phyloP scores from a whole-genome alignment of 2,329 filamentous ascomycete genomes.

The Nemania sp. region DNA sequence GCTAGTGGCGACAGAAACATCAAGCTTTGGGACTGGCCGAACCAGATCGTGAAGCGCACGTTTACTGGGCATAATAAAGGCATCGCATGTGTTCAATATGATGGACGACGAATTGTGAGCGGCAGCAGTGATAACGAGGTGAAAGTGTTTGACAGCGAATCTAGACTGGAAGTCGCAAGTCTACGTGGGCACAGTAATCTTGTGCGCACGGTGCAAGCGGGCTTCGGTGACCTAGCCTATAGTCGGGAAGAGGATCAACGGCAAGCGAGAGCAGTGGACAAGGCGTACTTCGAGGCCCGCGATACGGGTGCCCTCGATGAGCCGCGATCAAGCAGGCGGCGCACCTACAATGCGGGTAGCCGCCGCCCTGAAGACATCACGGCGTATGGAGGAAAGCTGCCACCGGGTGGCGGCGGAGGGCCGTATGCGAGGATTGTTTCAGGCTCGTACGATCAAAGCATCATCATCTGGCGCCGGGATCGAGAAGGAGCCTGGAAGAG shows the following conservation, averaged over 20 bases:
- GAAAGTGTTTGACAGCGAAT: conserved; percentile 87
- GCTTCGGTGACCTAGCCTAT: conserved; percentile 85
- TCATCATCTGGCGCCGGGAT: conserved; percentile 92
- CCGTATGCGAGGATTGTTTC: conserved; percentile 94
- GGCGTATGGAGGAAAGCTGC: conserved; percentile 81
- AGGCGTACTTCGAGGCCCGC: conserved; percentile 67
- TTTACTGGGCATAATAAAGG: conserved; percentile 89
- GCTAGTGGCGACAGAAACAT: conserved; percentile 92
- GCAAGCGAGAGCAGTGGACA: conserved; percentile 74
- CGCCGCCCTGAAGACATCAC: conserved; percentile 74
- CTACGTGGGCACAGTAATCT: conserved; percentile 80
- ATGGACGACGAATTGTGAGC: conserved; percentile 89
- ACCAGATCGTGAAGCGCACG: conserved; percentile 73
- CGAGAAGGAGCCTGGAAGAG: conserved; percentile 83
- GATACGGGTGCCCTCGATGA: conserved; percentile 53
- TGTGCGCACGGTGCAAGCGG: conserved; percentile 92
- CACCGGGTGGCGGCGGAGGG: conserved; percentile 87
- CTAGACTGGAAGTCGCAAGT: conserved; percentile 86
- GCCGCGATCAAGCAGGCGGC: conserved; percentile 41
- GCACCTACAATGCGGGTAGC: conserved; percentile 69
- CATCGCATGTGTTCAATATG: conserved; percentile 96
- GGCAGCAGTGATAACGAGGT: conserved; percentile 96
- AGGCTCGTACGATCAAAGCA: conserved; percentile 92
- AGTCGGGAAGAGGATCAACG: conserved; percentile 73
- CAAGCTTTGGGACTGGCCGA: conserved; percentile 91